Evolutionary conservation across 108 stramenopile species (phyloP), one percentile per base, ranked within the genome.

Genomic region (Aureococcus anophagefferens): DNA sequence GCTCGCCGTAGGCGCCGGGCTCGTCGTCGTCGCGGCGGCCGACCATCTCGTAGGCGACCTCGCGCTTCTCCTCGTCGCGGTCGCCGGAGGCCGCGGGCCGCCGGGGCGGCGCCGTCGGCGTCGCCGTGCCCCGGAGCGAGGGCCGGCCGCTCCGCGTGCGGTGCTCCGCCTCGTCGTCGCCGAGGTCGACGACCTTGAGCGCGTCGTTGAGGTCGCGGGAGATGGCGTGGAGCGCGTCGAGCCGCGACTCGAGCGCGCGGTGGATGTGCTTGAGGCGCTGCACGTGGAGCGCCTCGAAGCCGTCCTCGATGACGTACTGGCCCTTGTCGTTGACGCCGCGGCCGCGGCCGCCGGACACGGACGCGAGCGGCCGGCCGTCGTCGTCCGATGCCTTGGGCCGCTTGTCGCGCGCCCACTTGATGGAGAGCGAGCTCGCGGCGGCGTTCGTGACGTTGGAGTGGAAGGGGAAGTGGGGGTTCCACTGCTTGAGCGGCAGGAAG

Each of bases 401-500:
- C 25, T 59, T 59, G 21, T 25, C 51, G 51, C 3, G 51, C 21
- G 51, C 21, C 14, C 21, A 16, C 51, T 18, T 28, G 9, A 44
- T 44, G 9, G 40, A 44, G 13, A 44, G 9, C 40, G 5, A 44
- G 40, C 13, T 44, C 13, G 5, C 40, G 9, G 40, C 40, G 40
- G 9, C 32, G 33, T 59, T 32, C 30, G 21, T 35, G 70, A 30
- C 63, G 35, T 64, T 71, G 36, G 63, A 36, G 63, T 71, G 70
- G 62, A 64, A 71, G 35, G 70, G 70, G 35, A 71, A 71, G 46
- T 11, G 18, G 45, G 46, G 46, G 33, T 21, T 31, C 18, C 16
- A 4, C 30, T 31, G 28, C 29, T 63, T 35, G n/a, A 0, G 3
- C 4, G 63, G 63, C 33, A 35, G 35, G 28, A 63, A 35, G 62